phyloP scores from a whole-genome alignment of 2,329 filamentous ascomycete species.

The Cladophialophora immunda region DNA sequence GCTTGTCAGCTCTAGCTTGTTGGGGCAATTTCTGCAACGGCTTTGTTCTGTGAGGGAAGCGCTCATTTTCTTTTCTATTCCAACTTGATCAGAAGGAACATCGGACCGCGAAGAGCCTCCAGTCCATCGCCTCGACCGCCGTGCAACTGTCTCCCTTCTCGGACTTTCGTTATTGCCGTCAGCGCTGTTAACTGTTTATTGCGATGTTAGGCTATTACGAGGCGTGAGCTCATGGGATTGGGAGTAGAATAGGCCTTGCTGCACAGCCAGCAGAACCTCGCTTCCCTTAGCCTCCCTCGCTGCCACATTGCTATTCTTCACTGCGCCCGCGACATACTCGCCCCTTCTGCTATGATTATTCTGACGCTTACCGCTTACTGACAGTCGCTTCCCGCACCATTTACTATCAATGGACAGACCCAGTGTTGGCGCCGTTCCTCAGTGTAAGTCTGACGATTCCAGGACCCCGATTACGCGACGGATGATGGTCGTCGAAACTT shows the following conservation, averaged over 20 bases:
- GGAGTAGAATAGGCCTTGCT: not conserved
- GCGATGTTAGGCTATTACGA: not conserved
- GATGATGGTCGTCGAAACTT: conserved; percentile 2
- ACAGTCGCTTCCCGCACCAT: conserved; percentile 3
- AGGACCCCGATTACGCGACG: conserved; percentile 7
- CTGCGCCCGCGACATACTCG: conserved; percentile 15
- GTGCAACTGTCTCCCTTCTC: not conserved
- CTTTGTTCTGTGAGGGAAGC: not conserved
- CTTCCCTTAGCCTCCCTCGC: conserved; percentile 13
- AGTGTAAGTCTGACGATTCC: conserved; percentile 13
- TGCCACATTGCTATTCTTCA: conserved; percentile 6
- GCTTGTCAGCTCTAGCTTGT: conserved; percentile 21
- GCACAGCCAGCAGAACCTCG: conserved; percentile 15
- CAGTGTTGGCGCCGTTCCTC: not conserved
- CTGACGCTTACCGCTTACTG: conserved; percentile 22
- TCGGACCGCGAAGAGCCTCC: conserved; percentile 7
- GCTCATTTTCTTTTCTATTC: not conserved
- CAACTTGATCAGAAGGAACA: conserved; percentile 5
- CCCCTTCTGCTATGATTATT: conserved; percentile 23
- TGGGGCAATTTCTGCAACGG: conserved; percentile 4
- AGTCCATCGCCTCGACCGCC: not conserved
- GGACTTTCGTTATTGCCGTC: not conserved
- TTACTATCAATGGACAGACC: conserved; percentile 14
- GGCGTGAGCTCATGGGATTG: not conserved
- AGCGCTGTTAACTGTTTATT: not conserved